A percentile compares a stretch with the other conserved stretches of the same genome.
These are phyloP conservation scores for Posidonia australis DNA, from an alignment of 106 monocot genomes.

Conservation along the genomic window DNA sequence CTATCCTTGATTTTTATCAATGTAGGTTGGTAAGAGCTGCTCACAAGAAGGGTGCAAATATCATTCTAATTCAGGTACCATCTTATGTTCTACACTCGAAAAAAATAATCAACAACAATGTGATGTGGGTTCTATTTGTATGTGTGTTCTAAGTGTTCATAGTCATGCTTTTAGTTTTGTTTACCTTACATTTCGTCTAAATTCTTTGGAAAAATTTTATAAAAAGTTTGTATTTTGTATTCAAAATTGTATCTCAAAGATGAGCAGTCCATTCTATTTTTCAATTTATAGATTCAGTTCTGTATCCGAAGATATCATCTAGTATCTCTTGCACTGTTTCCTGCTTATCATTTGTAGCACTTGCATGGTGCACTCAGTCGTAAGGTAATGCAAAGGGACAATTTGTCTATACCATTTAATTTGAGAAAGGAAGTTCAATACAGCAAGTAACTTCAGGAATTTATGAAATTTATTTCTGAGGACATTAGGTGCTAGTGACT, in stretches of 20 bases:
- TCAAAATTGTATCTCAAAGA: too few species aligned
- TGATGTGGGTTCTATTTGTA: too few species aligned
- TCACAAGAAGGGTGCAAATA: slow-evolving; percentile 83
- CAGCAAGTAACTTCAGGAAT: background rate
- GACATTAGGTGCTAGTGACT: background rate
- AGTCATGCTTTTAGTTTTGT: too few species aligned
- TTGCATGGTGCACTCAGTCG: background rate
- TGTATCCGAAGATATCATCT: background rate
- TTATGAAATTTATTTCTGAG: background rate
- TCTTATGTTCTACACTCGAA: too few species aligned
- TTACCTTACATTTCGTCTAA: background rate
- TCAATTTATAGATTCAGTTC: background rate
- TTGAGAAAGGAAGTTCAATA: too few species aligned
- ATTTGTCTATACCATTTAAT: too few species aligned
- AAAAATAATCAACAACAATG: too few species aligned
- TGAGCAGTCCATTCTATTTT: too few species aligned
- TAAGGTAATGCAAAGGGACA: background rate
- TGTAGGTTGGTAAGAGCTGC: slow-evolving; percentile 89
- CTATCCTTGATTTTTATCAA: background rate
- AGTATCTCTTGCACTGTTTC: background rate
- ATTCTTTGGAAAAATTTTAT: too few species aligned
- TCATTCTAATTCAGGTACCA: slow-evolving; percentile 94
- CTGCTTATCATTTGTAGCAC: background rate
- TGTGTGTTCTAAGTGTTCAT: too few species aligned
- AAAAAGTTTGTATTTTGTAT: too few species aligned